Evolutionary conservation across 352 stramenopile species (phyloP).

Genomic region (Globisporangium cylindrosporum): DNA sequence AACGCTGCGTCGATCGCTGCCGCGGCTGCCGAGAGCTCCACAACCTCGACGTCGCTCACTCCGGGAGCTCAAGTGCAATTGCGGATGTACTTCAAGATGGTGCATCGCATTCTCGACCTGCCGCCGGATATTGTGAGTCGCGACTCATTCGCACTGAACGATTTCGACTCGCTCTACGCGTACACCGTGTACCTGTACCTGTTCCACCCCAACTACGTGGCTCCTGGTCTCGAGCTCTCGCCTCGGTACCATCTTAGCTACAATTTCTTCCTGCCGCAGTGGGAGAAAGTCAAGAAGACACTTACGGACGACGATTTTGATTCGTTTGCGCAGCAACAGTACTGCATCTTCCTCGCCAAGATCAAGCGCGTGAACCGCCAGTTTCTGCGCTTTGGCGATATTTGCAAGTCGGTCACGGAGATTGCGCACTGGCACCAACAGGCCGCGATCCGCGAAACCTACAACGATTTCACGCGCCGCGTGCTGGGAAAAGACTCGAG

Average conservation of each 20-base stretch:
- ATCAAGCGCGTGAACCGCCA: constrained; percentile 61
- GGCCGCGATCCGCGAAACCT: constrained; percentile 40
- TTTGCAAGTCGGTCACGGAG: constrained; percentile 45
- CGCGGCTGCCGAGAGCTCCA: constrained; percentile 42
- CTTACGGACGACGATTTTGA: constrained; percentile 58
- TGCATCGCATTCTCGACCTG: constrained; percentile 43
- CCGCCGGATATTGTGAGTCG: constrained; percentile 61
- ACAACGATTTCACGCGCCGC: constrained; percentile 64
- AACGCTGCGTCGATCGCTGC: constrained; percentile 19
- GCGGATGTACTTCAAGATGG: constrained; percentile 73
- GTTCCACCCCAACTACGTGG: constrained; percentile 64
- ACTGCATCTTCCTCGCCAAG: constrained; percentile 72
- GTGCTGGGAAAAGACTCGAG: constrained; percentile 71
- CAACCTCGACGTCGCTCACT: constrained; percentile 49
- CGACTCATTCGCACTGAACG: constrained; percentile 66
- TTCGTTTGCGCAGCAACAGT: constrained; percentile 66
- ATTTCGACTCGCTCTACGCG: constrained; percentile 74
- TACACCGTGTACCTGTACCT: constrained; percentile 61
- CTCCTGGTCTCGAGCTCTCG: constrained; percentile 38
- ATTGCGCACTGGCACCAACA: constrained; percentile 58
- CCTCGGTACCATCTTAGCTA: constrained; percentile 58
- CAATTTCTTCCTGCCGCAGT: constrained; percentile 51
- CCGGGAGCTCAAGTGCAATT: constrained; percentile 55
- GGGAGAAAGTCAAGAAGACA: constrained; percentile 65
- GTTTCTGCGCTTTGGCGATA: constrained; percentile 54